These are phyloP conservation scores for Babesia ovis DNA, from an alignment of 169 alveolate species.

Conservation along the genomic window DNA sequence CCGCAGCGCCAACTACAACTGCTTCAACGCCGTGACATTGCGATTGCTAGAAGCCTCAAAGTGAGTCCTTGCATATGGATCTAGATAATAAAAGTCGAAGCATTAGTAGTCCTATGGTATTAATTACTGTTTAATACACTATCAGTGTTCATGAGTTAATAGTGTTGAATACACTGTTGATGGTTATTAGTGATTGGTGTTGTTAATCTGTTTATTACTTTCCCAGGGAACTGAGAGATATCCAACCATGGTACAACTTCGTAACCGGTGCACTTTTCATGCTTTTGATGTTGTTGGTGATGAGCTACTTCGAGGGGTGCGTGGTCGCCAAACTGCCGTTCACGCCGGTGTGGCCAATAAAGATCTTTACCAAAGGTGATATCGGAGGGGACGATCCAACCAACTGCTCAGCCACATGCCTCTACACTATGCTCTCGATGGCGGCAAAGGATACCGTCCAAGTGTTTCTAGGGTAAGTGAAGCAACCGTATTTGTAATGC, in stretches of 20 bases:
- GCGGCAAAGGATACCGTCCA: constrained; percentile 68
- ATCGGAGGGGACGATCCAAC: constrained; percentile 62
- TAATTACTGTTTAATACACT: too few relatives aligned
- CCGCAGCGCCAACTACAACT: not conserved
- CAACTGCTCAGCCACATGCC: constrained; percentile 77
- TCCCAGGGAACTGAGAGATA: constrained; percentile 40
- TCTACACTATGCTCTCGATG: constrained; percentile 76
- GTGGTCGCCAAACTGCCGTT: constrained; percentile 79
- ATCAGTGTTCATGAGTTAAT: too few relatives aligned
- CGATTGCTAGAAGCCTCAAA: constrained; percentile 11
- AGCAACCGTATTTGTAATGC: too few relatives aligned
- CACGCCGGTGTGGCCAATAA: constrained; percentile 70
- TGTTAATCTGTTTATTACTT: too few relatives aligned
- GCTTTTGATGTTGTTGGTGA: constrained; percentile 76
- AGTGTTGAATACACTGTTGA: too few relatives aligned
- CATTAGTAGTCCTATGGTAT: too few relatives aligned
- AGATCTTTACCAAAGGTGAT: constrained; percentile 74
- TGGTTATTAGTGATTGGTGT: too few relatives aligned
- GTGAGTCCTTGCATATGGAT: too few relatives aligned
- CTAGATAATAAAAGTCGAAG: too few relatives aligned
- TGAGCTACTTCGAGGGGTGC: constrained; percentile 80
- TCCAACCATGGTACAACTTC: constrained; percentile 29
- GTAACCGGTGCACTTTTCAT: constrained; percentile 77
- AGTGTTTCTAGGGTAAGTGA: constrained; percentile 71
- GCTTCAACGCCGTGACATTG: not conserved